Conservation (phyloP, 1,284 basidiomycete genomes). For the Chondrostereum purpureum region DNA sequence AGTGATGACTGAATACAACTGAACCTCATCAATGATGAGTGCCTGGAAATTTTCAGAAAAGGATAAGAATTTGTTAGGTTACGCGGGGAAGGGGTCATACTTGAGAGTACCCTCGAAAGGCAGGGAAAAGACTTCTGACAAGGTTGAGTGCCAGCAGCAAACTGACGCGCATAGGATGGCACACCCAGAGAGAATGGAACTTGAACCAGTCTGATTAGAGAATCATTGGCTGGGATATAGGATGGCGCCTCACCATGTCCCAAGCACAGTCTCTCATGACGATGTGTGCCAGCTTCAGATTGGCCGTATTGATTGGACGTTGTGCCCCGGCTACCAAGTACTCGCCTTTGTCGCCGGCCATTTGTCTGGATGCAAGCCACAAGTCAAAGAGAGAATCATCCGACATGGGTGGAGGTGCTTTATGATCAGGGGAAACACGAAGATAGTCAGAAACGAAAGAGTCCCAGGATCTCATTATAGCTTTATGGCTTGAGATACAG, state of each 20-base stretch:
- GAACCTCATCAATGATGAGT: slow-evolving; percentile 72
- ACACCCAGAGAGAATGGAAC: slow-evolving; percentile 49
- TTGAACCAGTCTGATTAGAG: slow-evolving; percentile 16
- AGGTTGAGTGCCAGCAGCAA: slow-evolving; percentile 64
- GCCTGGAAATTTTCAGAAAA: slow-evolving; percentile 35
- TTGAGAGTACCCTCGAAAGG: slow-evolving; percentile 76
- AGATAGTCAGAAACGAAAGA: slow-evolving; percentile 3
- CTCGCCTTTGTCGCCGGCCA: slow-evolving; percentile 33
- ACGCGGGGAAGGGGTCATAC: slow-evolving; percentile 22
- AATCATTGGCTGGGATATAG: slow-evolving; percentile 4
- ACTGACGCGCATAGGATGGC: slow-evolving; percentile 60
- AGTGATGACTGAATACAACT: slow-evolving; percentile 9
- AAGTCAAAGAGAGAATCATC: slow-evolving; percentile 41
- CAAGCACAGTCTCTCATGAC: slow-evolving; percentile 48
- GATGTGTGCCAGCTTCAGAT: slow-evolving; percentile 48
- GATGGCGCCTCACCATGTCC: slow-evolving; percentile 39
- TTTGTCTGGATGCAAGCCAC: slow-evolving; percentile 58
- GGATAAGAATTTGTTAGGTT: slow-evolving; percentile 8
- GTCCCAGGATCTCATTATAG: slow-evolving; percentile 8
- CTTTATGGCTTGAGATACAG: slow-evolving; percentile 2
- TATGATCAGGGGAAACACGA: slow-evolving; percentile 16
- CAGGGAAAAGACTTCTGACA: slow-evolving; percentile 66
- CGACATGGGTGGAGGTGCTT: slow-evolving; percentile 10
- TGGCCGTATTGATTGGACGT: slow-evolving; percentile 48
- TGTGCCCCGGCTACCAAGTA: slow-evolving; percentile 61